These are phyloP conservation scores for Papiliotrema nemorosa DNA, from an alignment of 1,284 basidiomycete genomes.

Conservation along the genomic window DNA sequence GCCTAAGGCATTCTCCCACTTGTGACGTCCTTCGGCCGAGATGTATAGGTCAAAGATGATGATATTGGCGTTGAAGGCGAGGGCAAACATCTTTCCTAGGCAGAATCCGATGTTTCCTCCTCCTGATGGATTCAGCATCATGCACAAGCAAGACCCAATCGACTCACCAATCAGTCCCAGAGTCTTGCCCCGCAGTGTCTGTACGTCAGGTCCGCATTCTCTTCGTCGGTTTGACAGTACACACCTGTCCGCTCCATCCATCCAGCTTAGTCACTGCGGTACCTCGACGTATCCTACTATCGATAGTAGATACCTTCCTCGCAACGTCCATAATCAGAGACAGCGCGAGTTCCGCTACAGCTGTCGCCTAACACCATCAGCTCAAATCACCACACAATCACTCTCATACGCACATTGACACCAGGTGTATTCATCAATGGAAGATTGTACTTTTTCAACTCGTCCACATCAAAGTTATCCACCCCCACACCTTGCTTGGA, in stretches of 20 bases:
- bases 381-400: background rate
- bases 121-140: background rate
- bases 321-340: slow-evolving; percentile 1
- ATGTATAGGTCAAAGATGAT: background rate
- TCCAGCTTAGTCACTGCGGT: slow-evolving; percentile 1
- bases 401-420: slow-evolving; percentile 5
- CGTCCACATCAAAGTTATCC: slow-evolving; percentile 8
- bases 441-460: background rate
- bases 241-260: slow-evolving; percentile 1
- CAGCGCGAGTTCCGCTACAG: background rate
- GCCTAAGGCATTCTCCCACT: background rate
- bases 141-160: too few species aligned
- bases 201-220: background rate
- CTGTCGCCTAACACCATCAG: background rate
- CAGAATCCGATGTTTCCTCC: slow-evolving; percentile 1
- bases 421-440: slow-evolving; percentile 11
- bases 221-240: background rate
- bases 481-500: slow-evolving; percentile 11
- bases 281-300: background rate
- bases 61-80: background rate
- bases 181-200: background rate
- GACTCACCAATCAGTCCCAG: slow-evolving; percentile 2
- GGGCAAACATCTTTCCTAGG: background rate
- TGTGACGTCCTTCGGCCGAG: background rate
- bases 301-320: background rate